These are phyloP conservation scores for Fraxinus sp. DNA, from an alignment of 305 asterid genomes.

Conservation along the genomic window DNA sequence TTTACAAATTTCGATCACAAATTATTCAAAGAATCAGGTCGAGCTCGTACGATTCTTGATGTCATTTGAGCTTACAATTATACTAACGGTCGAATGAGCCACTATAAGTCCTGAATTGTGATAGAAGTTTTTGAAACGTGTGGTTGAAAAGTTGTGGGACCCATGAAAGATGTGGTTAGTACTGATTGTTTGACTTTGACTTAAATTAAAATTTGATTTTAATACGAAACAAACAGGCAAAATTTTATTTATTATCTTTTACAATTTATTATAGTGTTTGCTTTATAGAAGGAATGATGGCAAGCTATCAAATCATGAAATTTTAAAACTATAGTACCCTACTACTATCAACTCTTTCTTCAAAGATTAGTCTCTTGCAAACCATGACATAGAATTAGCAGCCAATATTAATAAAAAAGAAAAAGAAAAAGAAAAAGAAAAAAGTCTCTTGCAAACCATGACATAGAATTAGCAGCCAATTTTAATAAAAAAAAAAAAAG, in stretches of 20 bases:
- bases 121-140: too few relatives aligned
- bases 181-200: too few relatives aligned
- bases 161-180: too few relatives aligned
- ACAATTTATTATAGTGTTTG: not conserved
- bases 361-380: not conserved
- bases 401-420: conserved; percentile 21
- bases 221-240: too few relatives aligned
- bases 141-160: too few relatives aligned
- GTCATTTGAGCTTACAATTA: not conserved
- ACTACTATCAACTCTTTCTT: not conserved
- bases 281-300: not conserved
- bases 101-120: not conserved
- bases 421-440: too few relatives aligned
- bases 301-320: not conserved
- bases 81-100: not conserved
- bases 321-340: not conserved
- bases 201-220: too few relatives aligned
- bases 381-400: not conserved
- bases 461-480: conserved; percentile 20
- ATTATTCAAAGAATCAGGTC: not conserved
- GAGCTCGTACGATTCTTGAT: not conserved
- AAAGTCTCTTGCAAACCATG: not conserved
- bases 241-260: not conserved
- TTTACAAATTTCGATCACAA: not conserved
- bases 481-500: not conserved